Conservation (phyloP, 78 protist species). For the Ministeria vibrans region DNA sequence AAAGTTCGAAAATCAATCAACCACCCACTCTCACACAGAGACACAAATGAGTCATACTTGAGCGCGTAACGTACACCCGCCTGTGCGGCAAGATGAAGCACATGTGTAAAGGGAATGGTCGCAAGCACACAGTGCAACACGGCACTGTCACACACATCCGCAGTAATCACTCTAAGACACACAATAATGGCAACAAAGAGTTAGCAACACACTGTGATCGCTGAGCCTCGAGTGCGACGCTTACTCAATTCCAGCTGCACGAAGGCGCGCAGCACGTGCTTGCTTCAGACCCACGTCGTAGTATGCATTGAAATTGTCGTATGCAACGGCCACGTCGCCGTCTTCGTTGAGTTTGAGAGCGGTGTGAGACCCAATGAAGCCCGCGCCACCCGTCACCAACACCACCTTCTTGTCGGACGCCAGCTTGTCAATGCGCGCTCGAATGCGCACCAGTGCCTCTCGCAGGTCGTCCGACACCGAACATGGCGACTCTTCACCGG, state of each 20-base stretch:
- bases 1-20: no score
- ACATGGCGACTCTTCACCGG: no score
- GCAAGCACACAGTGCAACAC: not conserved
- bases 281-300: conserved; percentile 33
- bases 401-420: no score
- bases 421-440: no score
- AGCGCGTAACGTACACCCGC: conserved; percentile 59
- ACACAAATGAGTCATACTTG: no score
- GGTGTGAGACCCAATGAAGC: conserved; percentile 11
- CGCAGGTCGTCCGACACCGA: no score
- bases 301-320: conserved; percentile 47
- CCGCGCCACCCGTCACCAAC: conserved; percentile 8
- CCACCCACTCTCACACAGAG: no score
- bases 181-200: not conserved
- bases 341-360: not conserved
- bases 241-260: not conserved
- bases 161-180: not conserved
- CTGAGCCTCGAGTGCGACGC: no score
- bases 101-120: conserved; percentile 2
- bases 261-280: not conserved
- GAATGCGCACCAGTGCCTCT: no score
- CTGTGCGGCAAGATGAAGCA: conserved; percentile 60
- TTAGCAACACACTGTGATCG: not conserved
- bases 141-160: not conserved
- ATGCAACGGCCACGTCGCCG: conserved; percentile 15